Evolutionary conservation across 1,284 basidiomycete species (phyloP), one percentile per base, ranked within the genome.

Genomic region (Golubevia pallescens): DNA sequence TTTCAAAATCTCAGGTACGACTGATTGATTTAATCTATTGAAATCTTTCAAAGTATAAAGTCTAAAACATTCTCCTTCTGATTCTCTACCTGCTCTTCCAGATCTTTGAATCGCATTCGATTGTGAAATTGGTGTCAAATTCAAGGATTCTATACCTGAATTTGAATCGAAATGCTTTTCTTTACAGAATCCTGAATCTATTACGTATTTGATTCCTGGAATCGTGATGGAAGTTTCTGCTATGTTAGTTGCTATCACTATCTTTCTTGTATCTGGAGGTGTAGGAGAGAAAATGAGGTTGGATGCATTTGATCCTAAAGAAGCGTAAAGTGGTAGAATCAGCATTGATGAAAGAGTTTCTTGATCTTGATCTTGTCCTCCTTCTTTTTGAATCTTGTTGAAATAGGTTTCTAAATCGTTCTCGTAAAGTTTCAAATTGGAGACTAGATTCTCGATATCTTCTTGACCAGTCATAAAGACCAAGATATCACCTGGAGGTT

Each of bases 181-280:
- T 86, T 99, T 99, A 78, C 92, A 93, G 86, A 95, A 92, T 0
- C 95, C 95, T 0, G 93, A 92, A 86, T 99, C 96, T 58, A 99
- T 92, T 5, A 99, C 96, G 84, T 94, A 98, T 66, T 90, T 92
- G 63, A 99, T 92, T 1, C 95, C 95, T 3, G 95, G 94, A 77
- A 99, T 97, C 2, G 96, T 99, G 85, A 99, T 93, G 21, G 93
- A 94, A 0, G 97, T 99, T 86, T 99, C 96, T n/a, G 96, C 95
- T 61, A 97, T 94, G 86, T 97, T 97, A 14, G 95, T 97, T 0
- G 94, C 92, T 28, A 99, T 88, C 65, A 98, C 93, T 80, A 95
- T 92, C 84, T 97, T 95, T 58, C 96, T 90, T 1, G 90, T 91
- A 60, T 91, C 89, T 0, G 89, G 81, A 1, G 93, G 91, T 1